Conservation (phyloP, 352 stramenopile genomes). For the Phytopythium oedochilum region DNA sequence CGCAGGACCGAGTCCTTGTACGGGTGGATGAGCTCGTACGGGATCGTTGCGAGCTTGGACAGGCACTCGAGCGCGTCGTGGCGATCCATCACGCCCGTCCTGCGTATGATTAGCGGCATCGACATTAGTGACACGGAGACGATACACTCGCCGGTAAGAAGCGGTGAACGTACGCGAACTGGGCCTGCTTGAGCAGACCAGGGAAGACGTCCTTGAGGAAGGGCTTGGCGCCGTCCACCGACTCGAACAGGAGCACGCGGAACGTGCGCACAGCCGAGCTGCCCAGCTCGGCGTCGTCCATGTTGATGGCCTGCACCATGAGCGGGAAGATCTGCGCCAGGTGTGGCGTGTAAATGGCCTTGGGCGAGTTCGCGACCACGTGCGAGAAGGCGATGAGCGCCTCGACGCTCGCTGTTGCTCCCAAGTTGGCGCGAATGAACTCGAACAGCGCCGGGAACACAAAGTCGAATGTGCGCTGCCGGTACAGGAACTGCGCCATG, state of each 20-base stretch:
- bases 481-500: constrained; percentile 64
- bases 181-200: constrained; percentile 76
- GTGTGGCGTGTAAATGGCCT: constrained; percentile 73
- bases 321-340: constrained; percentile 77
- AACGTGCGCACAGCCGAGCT: constrained; percentile 79
- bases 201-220: constrained; percentile 85
- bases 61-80: constrained; percentile 75
- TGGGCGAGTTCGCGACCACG: constrained; percentile 77
- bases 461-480: constrained; percentile 75
- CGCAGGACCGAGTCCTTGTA: constrained; percentile 84
- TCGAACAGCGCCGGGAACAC: constrained; percentile 68
- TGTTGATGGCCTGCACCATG: constrained; percentile 80
- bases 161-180: constrained; percentile 49
- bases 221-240: constrained; percentile 72
- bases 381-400: constrained; percentile 74
- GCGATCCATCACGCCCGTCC: constrained; percentile 54
- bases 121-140: too few relatives aligned
- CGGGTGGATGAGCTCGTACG: constrained; percentile 84
- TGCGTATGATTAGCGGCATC: too few relatives aligned
- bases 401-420: constrained; percentile 38
- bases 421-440: constrained; percentile 44
- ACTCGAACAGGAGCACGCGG: constrained; percentile 70
- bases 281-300: constrained; percentile 60
- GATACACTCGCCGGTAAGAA: too few relatives aligned
- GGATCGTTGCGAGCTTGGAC: constrained; percentile 69